Evolutionary conservation across 768 basidiomycete species (phyloP).

Genomic region (Leucocoprinus sp.): DNA sequence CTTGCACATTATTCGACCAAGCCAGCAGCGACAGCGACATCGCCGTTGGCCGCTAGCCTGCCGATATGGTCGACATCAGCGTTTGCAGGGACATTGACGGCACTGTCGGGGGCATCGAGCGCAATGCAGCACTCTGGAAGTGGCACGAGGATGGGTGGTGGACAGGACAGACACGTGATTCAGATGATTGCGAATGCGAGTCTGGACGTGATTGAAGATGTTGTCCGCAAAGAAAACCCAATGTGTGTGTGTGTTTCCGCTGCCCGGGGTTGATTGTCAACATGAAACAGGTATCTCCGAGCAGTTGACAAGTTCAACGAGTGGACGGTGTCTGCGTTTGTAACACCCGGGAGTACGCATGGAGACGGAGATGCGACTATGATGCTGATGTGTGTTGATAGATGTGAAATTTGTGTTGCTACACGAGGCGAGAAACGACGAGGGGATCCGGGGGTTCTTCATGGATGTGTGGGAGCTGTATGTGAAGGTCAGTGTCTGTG

Average conservation of each 20-base stretch:
- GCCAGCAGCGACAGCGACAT: slow-evolving; percentile 48
- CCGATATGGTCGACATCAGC: slow-evolving; percentile 90
- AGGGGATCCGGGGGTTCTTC: slow-evolving; percentile 89
- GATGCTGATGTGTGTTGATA: slow-evolving; percentile 26
- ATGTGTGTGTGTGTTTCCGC: slow-evolving; percentile 46
- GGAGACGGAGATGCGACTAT: background rate
- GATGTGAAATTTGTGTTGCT: slow-evolving; percentile 94
- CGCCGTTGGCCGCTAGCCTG: slow-evolving; percentile 72
- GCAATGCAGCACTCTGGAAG: slow-evolving; percentile 61
- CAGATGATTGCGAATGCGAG: slow-evolving; percentile 99
- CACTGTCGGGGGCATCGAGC: slow-evolving; percentile 77
- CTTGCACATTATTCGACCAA: slow-evolving; percentile 78
- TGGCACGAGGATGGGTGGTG: slow-evolving; percentile 68
- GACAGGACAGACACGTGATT: slow-evolving; percentile 87
- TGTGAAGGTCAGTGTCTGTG: slow-evolving; percentile 61
- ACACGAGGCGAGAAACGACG: slow-evolving; percentile 95
- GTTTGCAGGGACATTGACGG: slow-evolving; percentile 83
- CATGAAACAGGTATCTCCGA: slow-evolving; percentile 75
- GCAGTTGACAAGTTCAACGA: slow-evolving; percentile 97
- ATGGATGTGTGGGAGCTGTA: slow-evolving; percentile 96
- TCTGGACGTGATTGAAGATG: slow-evolving; percentile 90
- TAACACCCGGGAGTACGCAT: slow-evolving; percentile 89
- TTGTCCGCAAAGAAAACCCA: slow-evolving; percentile 70
- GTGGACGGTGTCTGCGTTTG: slow-evolving; percentile 95
- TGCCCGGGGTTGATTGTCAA: background rate